phyloP scores from a whole-genome alignment of 306 rosid species.

The Glycine tomentella region DNA sequence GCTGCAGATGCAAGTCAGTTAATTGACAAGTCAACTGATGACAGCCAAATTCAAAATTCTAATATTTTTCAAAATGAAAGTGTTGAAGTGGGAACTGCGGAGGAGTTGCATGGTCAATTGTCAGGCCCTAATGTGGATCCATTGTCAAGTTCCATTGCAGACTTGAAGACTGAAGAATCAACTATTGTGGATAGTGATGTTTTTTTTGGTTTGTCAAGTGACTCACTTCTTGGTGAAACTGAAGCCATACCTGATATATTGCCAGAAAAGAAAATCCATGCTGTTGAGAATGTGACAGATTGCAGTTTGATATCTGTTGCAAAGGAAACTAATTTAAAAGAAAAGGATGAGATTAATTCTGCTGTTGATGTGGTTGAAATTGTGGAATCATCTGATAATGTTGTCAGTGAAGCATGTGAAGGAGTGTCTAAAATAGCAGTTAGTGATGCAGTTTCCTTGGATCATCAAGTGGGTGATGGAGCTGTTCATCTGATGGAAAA shows the following conservation, averaged over 20 bases:
- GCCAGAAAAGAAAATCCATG: conserved; percentile 45
- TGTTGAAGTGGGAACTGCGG: conserved; percentile 39
- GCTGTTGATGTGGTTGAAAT: conserved; percentile 29
- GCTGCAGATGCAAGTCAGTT: conserved; percentile 51
- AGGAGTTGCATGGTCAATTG: conserved; percentile 40
- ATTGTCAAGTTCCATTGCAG: conserved; percentile 44
- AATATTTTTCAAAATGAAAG: conserved; percentile 40
- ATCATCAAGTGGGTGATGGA: conserved; percentile 38
- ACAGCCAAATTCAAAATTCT: conserved; percentile 47
- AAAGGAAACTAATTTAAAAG: conserved; percentile 41
- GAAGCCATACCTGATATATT: conserved; percentile 48
- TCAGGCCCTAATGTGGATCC: conserved; percentile 42
- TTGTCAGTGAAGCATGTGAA: conserved; percentile 46
- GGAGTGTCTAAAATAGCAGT: conserved; percentile 48
- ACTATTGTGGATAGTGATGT: conserved; percentile 39
- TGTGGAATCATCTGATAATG: conserved; percentile 45
- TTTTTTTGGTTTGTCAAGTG: conserved; percentile 46
- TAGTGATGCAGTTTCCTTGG: conserved; percentile 41
- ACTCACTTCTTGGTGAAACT: conserved; percentile 46
- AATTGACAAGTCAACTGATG: conserved; percentile 44
- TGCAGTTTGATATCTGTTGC: conserved; percentile 41
- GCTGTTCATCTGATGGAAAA: conserved; percentile 47
- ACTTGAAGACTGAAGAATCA: conserved; percentile 48
- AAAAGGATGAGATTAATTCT: conserved; percentile 44
- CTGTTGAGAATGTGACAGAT: conserved; percentile 46